Percentiles rank a stretch among this genome's conserved stretches.
phyloP scores from a whole-genome alignment of 1,284 basidiomycete genomes.

The Anthracocystis walkeri region DNA sequence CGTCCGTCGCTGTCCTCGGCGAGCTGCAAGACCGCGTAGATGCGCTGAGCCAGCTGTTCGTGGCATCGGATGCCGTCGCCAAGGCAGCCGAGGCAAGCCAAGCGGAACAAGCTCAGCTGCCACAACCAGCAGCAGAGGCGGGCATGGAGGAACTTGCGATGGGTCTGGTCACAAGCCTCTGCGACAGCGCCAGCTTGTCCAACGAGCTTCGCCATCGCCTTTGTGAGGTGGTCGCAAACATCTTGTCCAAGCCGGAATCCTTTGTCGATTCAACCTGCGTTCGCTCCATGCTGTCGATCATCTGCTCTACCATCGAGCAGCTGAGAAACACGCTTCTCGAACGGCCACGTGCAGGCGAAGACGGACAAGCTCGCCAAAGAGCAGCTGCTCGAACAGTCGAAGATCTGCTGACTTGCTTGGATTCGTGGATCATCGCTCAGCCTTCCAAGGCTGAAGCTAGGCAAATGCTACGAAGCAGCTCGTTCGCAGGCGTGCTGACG shows the following conservation, averaged over 20 bases:
- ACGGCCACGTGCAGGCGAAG: slow-evolving; percentile 1
- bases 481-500: slow-evolving; percentile 32
- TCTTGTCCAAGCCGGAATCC: slow-evolving; percentile 28
- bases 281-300: slow-evolving; percentile 35
- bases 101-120: slow-evolving; percentile 7
- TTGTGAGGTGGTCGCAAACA: slow-evolving; percentile 10
- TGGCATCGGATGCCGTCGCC: slow-evolving; percentile 26
- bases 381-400: slow-evolving; percentile 21
- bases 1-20: slow-evolving; percentile 31
- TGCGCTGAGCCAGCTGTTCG: slow-evolving; percentile 41
- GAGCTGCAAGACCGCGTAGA: slow-evolving; percentile 39
- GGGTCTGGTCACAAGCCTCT: slow-evolving; percentile 23
- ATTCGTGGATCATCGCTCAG: slow-evolving; percentile 29
- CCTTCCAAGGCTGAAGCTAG: slow-evolving; percentile 6
- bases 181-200: slow-evolving; percentile 18
- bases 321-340: slow-evolving; percentile 33
- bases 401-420: slow-evolving; percentile 31
- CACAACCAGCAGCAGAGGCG: slow-evolving; percentile 26
- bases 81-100: slow-evolving; percentile 5
- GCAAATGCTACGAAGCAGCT: slow-evolving; percentile 6
- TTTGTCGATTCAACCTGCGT: slow-evolving; percentile 23
- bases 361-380: slow-evolving; percentile 1
- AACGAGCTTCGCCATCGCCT: slow-evolving; percentile 25
- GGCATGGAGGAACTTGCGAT: slow-evolving; percentile 35
- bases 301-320: slow-evolving; percentile 49